Base-by-base conservation (phyloP, 805 yeast genomes). In the Ogataea nitratoaversa region DNA sequence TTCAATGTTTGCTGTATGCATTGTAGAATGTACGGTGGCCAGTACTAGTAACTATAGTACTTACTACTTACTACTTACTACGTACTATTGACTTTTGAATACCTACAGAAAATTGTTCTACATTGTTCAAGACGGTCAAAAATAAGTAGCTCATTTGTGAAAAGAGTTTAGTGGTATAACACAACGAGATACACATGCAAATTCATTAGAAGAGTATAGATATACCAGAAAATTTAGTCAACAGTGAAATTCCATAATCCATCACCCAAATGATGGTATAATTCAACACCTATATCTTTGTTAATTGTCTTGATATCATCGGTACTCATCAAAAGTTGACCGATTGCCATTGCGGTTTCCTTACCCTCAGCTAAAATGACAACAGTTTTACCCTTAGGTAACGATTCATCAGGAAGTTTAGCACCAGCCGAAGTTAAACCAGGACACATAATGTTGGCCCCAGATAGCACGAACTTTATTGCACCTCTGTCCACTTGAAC, bases 361-460 rank as follows among this genome's bases (percentile, higher is more conserved):
- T 91, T 91, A 43, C 96, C 96, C 65, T 90, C 96, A 36, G 97
- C 96, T 58, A 81, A 84, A 19, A 91, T 76, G 8, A 84, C 74
- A 34, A 90, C 96, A 22, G 85, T 72, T n/a, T 81, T 70, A 39
- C 74, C 95, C 50, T 77, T 71, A 31, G 75, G 79, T 43, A 79
- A 59, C 29, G 82, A 77, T 23, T 82, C 82, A 19, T 81, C 90
- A 17, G 96, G 96, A 45, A 89, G 68, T 39, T 66, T 64, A 17
- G 95, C 96, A 31, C 96, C 96, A 2, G 82, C 72, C 16, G 93
- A 80, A 0, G 96, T 88, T 48, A 88, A 72, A 16, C 96, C 96
- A 3, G 96, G 96, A 64, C 96, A 90, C 98, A 90, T 90, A 56
- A 90, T 85, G 57, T 90, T 90, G 22, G 97, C 96, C 41, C 97